These are phyloP conservation scores for Yarrowia bubula DNA, from an alignment of 805 yeast genomes.

Conservation along the genomic window DNA sequence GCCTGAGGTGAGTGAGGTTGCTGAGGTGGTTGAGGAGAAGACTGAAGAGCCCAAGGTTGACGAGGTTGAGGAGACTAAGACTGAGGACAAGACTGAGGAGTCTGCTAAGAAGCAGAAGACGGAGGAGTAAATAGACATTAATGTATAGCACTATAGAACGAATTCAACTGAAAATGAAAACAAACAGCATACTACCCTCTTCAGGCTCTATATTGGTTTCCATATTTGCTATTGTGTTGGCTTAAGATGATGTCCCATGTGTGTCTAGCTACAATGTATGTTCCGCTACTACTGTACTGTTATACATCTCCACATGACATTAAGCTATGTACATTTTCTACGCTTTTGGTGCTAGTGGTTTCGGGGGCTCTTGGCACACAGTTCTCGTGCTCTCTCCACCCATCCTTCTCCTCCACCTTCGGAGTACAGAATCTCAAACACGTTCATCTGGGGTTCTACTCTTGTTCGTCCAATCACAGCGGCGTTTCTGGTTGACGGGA, in stretches of 20 bases:
- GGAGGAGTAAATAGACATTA: not conserved
- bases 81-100: not conserved
- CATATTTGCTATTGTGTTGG: too few relatives aligned
- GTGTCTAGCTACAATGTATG: too few relatives aligned
- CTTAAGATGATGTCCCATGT: too few relatives aligned
- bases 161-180: too few relatives aligned
- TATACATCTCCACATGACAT: not conserved
- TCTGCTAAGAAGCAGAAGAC: not conserved
- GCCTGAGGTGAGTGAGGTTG: not conserved
- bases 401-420: constrained; percentile 93
- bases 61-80: not conserved
- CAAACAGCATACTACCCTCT: too few relatives aligned
- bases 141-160: too few relatives aligned
- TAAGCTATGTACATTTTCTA: not conserved
- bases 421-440: constrained; percentile 60
- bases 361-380: constrained; percentile 70
- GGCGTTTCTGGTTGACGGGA: constrained; percentile 91
- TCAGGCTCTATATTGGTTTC: too few relatives aligned
- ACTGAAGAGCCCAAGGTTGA: not conserved
- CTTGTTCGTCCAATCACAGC: constrained; percentile 73
- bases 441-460: constrained; percentile 37
- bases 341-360: constrained; percentile 49
- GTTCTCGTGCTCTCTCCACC: constrained; percentile 74
- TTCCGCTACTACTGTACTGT: too few relatives aligned
- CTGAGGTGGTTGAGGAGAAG: not conserved